Percentiles rank a stretch among this genome's conserved stretches.
phyloP scores from a whole-genome alignment of 345 rosid species.

The Lumnitzera littorea region DNA sequence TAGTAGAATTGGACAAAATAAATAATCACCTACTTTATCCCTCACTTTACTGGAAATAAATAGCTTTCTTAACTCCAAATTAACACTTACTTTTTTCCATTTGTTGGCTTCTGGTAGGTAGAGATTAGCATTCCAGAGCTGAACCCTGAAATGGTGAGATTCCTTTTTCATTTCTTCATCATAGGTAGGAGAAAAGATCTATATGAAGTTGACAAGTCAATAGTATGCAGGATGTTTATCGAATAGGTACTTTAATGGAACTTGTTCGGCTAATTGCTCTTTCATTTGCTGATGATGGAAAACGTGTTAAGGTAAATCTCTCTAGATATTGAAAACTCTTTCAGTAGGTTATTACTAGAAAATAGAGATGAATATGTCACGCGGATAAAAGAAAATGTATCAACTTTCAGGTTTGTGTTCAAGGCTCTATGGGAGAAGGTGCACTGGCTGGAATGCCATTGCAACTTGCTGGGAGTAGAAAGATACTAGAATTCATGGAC shows the following conservation, averaged over 20 bases:
- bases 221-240: slow-evolving; percentile 81
- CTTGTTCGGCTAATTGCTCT: slow-evolving; percentile 79
- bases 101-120: slow-evolving; percentile 38
- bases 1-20: too few species aligned
- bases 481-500: slow-evolving; percentile 93
- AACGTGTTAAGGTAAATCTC: slow-evolving; percentile 73
- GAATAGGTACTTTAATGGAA: slow-evolving; percentile 95
- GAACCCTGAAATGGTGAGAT: slow-evolving; percentile 85
- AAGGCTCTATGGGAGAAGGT: slow-evolving; percentile 96
- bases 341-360: too few species aligned
- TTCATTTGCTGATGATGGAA: slow-evolving; percentile 93
- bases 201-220: slow-evolving; percentile 7
- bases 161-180: background rate
- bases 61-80: background rate
- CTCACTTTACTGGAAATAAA: too few species aligned
- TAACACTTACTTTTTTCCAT: background rate
- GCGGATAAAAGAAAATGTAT: slow-evolving; percentile 1
- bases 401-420: slow-evolving; percentile 79
- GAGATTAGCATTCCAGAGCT: slow-evolving; percentile 92
- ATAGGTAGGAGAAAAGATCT: slow-evolving; percentile 3
- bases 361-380: background rate
- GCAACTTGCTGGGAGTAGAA: slow-evolving; percentile 86
- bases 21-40: too few species aligned
- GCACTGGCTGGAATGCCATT: slow-evolving; percentile 97
- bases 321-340: background rate